These are phyloP conservation scores for Phylloboletellus chloephorus DNA, from an alignment of 1,284 basidiomycete species.

Conservation along the genomic window DNA sequence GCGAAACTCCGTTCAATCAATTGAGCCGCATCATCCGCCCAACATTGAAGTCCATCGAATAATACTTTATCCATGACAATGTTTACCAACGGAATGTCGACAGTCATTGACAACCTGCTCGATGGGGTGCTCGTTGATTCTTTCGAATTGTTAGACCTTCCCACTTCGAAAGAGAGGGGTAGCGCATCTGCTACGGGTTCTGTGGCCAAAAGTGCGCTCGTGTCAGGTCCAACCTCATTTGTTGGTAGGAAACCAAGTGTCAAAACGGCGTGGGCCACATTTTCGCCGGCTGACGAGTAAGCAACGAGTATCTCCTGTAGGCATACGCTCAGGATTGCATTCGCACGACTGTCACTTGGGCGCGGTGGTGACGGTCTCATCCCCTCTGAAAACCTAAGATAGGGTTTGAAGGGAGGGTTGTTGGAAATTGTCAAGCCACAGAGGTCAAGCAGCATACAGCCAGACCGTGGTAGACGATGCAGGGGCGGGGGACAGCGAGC, in stretches of 20 bases:
- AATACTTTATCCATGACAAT: slow-evolving; percentile 56
- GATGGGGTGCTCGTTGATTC: slow-evolving; percentile 12
- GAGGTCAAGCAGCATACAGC: slow-evolving; percentile 60
- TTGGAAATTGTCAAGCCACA: slow-evolving; percentile 46
- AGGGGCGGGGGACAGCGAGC: slow-evolving; percentile 51
- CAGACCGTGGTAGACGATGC: slow-evolving; percentile 47
- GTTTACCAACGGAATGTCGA: slow-evolving; percentile 64
- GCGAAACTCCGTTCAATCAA: slow-evolving; percentile 46
- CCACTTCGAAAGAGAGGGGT: slow-evolving; percentile 23
- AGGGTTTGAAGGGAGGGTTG: slow-evolving; percentile 26
- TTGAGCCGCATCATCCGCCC: slow-evolving; percentile 79
- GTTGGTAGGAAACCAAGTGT: slow-evolving; percentile 24
- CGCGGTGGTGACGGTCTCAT: not conserved
- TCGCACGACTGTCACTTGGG: slow-evolving; percentile 6
- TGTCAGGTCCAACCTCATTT: slow-evolving; percentile 8
- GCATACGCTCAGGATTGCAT: slow-evolving; percentile 17
- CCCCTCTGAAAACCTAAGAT: slow-evolving; percentile 39
- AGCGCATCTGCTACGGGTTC: slow-evolving; percentile 15
- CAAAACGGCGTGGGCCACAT: slow-evolving; percentile 23
- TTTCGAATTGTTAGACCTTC: slow-evolving; percentile 12
- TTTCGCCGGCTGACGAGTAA: slow-evolving; percentile 36
- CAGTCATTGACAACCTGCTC: slow-evolving; percentile 34
- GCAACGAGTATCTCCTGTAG: slow-evolving; percentile 47
- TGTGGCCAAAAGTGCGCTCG: slow-evolving; percentile 24
- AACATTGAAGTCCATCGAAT: slow-evolving; percentile 77